phyloP scores from a whole-genome alignment of 2,329 filamentous ascomycete species.

The Trichoderma gracile region DNA sequence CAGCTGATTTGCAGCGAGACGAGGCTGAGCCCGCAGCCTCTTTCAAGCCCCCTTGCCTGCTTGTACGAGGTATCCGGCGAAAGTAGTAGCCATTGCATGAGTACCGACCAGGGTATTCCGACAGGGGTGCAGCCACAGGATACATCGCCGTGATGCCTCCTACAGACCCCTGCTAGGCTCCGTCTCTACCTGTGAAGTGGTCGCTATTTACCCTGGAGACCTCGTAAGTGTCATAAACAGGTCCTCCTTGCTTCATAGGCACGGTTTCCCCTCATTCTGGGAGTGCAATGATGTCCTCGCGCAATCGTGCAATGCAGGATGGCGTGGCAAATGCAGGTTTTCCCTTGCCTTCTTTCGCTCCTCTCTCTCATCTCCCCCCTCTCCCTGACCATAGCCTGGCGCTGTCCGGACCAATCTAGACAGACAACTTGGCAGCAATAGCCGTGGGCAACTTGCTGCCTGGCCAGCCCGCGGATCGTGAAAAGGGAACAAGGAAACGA shows the following conservation, averaged over 20 bases:
- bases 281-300: neutral
- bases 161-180: no score
- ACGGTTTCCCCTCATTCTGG: constrained; percentile 3
- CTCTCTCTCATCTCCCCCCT: neutral
- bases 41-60: constrained; percentile 10
- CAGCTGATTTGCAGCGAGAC: constrained; percentile 24
- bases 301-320: neutral
- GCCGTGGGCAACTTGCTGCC: neutral
- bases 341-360: neutral
- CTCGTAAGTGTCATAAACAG: no score
- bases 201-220: no score
- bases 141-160: no score
- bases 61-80: no score
- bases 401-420: constrained; percentile 6
- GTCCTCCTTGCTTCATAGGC: neutral
- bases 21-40: constrained; percentile 22
- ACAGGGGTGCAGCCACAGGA: no score
- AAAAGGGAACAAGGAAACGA: neutral
- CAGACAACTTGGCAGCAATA: constrained; percentile 6
- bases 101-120: no score
- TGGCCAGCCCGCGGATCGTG: neutral
- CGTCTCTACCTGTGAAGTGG: no score
- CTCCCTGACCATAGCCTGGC: neutral
- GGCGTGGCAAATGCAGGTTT: constrained; percentile 20
- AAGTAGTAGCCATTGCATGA: no score